Percentiles rank a stretch among this genome's conserved stretches.
These are phyloP conservation scores for Pontederia paniculata DNA, from an alignment of 176 grass and related monocot species.

Conservation along the genomic window DNA sequence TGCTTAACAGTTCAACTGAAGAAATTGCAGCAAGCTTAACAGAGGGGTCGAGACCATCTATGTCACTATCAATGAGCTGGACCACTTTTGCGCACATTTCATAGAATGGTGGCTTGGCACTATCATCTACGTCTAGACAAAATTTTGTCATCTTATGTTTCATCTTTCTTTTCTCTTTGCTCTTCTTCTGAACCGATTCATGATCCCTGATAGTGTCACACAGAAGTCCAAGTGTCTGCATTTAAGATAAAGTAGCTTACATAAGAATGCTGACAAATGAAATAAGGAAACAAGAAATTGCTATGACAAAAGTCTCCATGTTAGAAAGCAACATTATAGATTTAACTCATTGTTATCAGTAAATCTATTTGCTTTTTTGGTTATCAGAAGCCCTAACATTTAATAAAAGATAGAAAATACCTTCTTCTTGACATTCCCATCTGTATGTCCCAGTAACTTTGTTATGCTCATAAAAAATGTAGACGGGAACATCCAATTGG, in stretches of 20 bases:
- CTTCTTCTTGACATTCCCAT: constrained; percentile 75
- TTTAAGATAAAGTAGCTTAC: constrained; percentile 19
- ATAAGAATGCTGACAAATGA: background rate
- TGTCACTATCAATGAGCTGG: constrained; percentile 39
- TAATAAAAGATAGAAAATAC: constrained; percentile 21
- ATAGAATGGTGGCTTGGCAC: constrained; percentile 32
- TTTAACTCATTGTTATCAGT: background rate
- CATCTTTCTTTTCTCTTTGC: constrained; percentile 34
- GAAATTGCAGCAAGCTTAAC: constrained; percentile 84
- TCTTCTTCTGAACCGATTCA: constrained; percentile 43
- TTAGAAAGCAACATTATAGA: background rate
- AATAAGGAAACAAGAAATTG: too few relatives aligned
- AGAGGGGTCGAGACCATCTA: constrained; percentile 19
- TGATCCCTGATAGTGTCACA: constrained; percentile 60
- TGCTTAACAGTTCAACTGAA: constrained; percentile 58
- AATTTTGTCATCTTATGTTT: constrained; percentile 27
- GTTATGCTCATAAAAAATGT: constrained; percentile 65
- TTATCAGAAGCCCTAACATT: background rate
- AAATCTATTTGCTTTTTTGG: background rate
- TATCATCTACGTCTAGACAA: constrained; percentile 39
- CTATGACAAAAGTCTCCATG: too few relatives aligned
- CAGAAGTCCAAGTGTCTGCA: constrained; percentile 62
- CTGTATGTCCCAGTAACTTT: constrained; percentile 51
- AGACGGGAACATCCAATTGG: constrained; percentile 64
- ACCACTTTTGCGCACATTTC: constrained; percentile 67